These are phyloP conservation scores for Wickerhamiella siamensis DNA, from an alignment of 805 yeast species.

Conservation along the genomic window DNA sequence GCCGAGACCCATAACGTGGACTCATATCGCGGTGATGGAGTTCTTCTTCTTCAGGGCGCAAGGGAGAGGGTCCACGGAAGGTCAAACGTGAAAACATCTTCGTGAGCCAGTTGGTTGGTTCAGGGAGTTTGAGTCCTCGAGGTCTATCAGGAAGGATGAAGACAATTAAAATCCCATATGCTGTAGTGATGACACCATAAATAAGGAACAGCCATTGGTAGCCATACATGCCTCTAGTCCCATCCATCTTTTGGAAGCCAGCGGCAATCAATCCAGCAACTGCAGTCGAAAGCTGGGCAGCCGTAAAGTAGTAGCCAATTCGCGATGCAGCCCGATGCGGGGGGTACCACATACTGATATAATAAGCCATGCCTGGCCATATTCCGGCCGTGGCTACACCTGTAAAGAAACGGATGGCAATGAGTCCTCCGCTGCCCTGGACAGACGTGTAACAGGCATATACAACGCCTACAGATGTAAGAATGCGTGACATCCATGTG, in stretches of 20 bases:
- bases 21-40: conserved; percentile 50
- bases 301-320: conserved; percentile 81
- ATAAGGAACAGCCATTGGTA: conserved; percentile 79
- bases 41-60: conserved; percentile 36
- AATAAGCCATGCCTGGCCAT: conserved; percentile 85
- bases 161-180: conserved; percentile 45
- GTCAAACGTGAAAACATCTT: conserved; percentile 3
- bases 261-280: conserved; percentile 79
- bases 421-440: conserved; percentile 41
- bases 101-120: conserved; percentile 2
- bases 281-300: conserved; percentile 85
- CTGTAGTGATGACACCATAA: conserved; percentile 57
- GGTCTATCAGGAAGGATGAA: conserved; percentile 89
- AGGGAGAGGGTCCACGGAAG: conserved; percentile 13
- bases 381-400: conserved; percentile 76
- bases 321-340: conserved; percentile 59
- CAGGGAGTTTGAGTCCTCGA: conserved; percentile 12
- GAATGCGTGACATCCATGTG: conserved; percentile 69
- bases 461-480: conserved; percentile 61
- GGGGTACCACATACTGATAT: conserved; percentile 75
- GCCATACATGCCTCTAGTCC: conserved; percentile 52
- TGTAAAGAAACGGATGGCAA: conserved; percentile 55
- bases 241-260: conserved; percentile 76
- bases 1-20: conserved; percentile 31
- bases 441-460: conserved; percentile 61